Evolutionary conservation across 2,329 filamentous ascomycete species (phyloP).

Genomic region (Fusarium papillatum): DNA sequence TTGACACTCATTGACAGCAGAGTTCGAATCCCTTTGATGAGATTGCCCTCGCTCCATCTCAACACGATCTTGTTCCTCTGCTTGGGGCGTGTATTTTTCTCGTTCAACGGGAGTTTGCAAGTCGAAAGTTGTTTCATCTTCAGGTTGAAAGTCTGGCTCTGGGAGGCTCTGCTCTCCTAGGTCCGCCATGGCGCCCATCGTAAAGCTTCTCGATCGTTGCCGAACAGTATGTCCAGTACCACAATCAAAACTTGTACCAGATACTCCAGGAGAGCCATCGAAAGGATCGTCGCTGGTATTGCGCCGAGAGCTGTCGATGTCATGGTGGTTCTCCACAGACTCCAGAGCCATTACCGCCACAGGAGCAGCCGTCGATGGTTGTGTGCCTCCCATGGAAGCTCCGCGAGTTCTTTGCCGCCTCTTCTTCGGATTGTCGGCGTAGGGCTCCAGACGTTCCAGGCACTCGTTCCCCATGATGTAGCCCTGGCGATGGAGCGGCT

Average conservation of each 20-base stretch:
- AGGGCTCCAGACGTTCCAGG: not conserved
- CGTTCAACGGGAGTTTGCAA: not conserved
- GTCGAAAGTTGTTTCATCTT: not conserved
- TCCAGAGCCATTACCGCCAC: not conserved
- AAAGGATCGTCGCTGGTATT: not conserved
- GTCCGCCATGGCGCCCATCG: not conserved
- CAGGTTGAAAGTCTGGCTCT: not conserved
- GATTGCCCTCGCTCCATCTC: not conserved
- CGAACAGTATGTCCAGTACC: not conserved
- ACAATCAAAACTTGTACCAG: no score
- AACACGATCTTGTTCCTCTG: not conserved
- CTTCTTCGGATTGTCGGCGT: not conserved
- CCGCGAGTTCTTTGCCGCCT: not conserved
- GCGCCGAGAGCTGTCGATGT: not conserved
- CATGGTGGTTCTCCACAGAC: not conserved
- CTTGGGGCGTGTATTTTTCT: not conserved
- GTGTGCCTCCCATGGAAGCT: not conserved
- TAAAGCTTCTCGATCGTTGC: not conserved
- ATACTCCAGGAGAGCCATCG: not conserved
- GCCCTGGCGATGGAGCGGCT: not conserved
- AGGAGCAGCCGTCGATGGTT: not conserved
- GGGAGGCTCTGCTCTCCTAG: not conserved
- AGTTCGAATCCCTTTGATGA: not conserved
- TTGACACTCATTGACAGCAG: not conserved
- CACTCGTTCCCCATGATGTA: not conserved